Evolutionary conservation across 2,329 filamentous ascomycete species (phyloP), one percentile per base, ranked within the genome.

Genomic region (Ascosphaera apis): DNA sequence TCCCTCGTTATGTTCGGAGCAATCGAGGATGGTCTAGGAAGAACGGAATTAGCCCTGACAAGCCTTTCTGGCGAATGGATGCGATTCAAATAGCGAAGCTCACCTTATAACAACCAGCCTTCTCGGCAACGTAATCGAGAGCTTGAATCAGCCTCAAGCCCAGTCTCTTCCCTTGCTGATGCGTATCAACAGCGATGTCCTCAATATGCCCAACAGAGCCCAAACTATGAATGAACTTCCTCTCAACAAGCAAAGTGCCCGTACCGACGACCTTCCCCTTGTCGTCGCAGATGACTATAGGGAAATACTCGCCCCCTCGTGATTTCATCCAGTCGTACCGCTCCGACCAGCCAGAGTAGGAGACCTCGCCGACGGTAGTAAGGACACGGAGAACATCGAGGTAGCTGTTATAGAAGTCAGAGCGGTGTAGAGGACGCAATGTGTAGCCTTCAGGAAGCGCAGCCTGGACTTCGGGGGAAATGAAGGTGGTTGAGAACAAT

Each of bases 121-220:
- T 70, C 53, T 81, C 72, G 37, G 84, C 83, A 40, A 95, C 74
- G 52, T 67, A 77, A 57, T 95, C 84, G 51, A 98, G 67, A 5
- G 86, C 83, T 60, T 95, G 81, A 48, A 95, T 95, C 45, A 95
- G 76, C 45, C 82, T 70, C 50, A 93, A 62, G 3, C 88, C 88
- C 31, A 95, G 66, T 61, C 92, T 93, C 70, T 95, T 93, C 46
- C 88, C 88, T 58, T 95, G 88, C 60, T 95, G 83, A 48, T 91
- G 80, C 59, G 84, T 83, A 44, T 80, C 74, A 27, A 98, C 84
- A 13, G 86, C 84, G 53, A 98, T 93, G 53, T 98, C 88, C 57
- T 95, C 88, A 56, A 95, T 93, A 58, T 95, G 88, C 9, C 86
- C 88, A 17, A 93, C 86, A 45, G 54, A 44, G 4, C 59, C 59